Evolutionary conservation across 2,329 filamentous ascomycete species (phyloP).

Genomic region (Chaetomiaceae sp.): DNA sequence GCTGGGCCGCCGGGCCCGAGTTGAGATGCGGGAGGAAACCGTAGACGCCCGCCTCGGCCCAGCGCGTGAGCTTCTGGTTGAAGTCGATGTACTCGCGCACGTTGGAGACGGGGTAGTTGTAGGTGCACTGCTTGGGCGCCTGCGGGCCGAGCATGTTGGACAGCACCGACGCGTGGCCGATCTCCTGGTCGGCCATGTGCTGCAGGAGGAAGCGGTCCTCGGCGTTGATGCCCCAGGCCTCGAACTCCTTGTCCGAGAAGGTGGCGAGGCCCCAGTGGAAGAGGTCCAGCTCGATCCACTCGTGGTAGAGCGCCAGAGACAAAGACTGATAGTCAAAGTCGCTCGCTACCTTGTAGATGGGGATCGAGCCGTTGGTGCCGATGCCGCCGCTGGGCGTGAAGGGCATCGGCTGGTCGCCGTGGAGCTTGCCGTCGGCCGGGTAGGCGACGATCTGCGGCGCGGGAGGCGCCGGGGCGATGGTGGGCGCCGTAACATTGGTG

Average conservation of each 20-base stretch:
- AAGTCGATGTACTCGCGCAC: conserved; percentile 79
- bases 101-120: conserved; percentile 74
- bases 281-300: conserved; percentile 79
- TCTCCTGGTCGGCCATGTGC: conserved; percentile 73
- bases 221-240: conserved; percentile 59
- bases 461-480: conserved; percentile 54
- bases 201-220: conserved; percentile 67
- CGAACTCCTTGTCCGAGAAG: conserved; percentile 66
- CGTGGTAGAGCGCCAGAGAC: conserved; percentile 69
- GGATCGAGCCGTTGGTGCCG: conserved; percentile 71
- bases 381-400: conserved; percentile 69
- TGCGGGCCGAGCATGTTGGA: conserved; percentile 69
- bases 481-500: conserved; percentile 51
- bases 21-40: conserved; percentile 76
- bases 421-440: conserved; percentile 63
- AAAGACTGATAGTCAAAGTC: conserved; percentile 83
- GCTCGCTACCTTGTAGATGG: conserved; percentile 71
- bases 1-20: conserved; percentile 65
- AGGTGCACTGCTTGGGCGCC: conserved; percentile 70
- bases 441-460: conserved; percentile 63
- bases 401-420: conserved; percentile 63
- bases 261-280: conserved; percentile 71
- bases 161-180: conserved; percentile 71
- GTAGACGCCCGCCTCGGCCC: conserved; percentile 74
- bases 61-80: conserved; percentile 78